Percentiles rank a stretch among this genome's conserved stretches.
phyloP scores from a whole-genome alignment of 2,329 filamentous ascomycete species.

The Scortechinia acanthostroma region DNA sequence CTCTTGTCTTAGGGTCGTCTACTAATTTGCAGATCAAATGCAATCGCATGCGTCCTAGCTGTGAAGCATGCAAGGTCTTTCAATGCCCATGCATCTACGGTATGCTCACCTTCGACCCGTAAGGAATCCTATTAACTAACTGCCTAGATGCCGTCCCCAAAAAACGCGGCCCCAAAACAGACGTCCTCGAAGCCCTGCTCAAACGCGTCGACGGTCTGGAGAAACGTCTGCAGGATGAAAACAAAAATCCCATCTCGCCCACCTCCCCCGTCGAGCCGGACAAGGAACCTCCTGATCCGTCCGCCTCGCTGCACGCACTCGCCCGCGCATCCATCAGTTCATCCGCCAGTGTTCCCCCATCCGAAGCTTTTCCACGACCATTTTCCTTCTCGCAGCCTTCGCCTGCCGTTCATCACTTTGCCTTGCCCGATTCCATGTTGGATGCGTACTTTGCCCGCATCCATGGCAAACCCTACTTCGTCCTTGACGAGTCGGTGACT shows the following conservation, averaged over 20 bases:
- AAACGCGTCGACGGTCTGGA: slow-evolving; percentile 82
- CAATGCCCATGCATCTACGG: slow-evolving; percentile 84
- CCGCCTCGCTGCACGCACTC: slow-evolving; percentile 8
- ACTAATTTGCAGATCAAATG: slow-evolving; percentile 70
- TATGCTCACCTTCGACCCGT: slow-evolving; percentile 24
- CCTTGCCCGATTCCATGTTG: slow-evolving; percentile 61
- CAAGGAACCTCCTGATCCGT: slow-evolving; percentile 7
- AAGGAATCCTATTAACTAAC: slow-evolving; percentile 3
- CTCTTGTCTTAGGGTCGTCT: slow-evolving; percentile 3
- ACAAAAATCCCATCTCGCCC: slow-evolving; percentile 37
- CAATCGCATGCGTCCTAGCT: slow-evolving; percentile 76
- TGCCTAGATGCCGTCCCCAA: slow-evolving; percentile 74
- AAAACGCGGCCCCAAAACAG: slow-evolving; percentile 83
- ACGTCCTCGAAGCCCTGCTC: slow-evolving; percentile 75
- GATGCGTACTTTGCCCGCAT: slow-evolving; percentile 75
- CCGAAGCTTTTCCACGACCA: not conserved
- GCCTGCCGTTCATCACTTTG: too few relatives aligned
- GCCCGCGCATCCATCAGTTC: too few relatives aligned
- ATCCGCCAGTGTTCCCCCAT: slow-evolving; percentile 6
- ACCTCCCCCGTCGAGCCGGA: slow-evolving; percentile 27
- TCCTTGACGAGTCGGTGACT: slow-evolving; percentile 71
- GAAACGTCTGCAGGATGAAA: slow-evolving; percentile 71
- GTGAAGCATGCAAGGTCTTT: slow-evolving; percentile 83
- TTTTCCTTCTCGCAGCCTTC: slow-evolving; percentile 26
- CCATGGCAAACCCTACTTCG: slow-evolving; percentile 75